Conservation (phyloP, 1,284 basidiomycete genomes). For the Melampsora americana region DNA sequence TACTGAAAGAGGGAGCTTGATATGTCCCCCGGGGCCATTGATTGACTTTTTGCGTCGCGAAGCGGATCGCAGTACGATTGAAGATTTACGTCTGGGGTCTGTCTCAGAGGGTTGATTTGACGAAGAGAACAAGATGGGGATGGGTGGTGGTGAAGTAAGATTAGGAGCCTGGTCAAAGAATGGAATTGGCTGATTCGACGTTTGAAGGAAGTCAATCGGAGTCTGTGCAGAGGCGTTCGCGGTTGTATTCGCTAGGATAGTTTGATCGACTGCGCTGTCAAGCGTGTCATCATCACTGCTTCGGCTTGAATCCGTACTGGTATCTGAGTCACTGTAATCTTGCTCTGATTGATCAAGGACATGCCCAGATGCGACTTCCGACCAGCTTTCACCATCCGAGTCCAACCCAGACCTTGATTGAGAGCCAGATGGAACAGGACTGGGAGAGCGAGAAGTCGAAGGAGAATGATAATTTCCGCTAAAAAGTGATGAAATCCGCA, state of each 20-base stretch:
- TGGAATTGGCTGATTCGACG: conserved; percentile 31
- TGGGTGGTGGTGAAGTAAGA: conserved; percentile 23
- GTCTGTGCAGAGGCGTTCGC: conserved; percentile 35
- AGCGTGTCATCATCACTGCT: conserved; percentile 7
- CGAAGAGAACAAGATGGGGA: conserved; percentile 20
- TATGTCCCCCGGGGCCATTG: neutral
- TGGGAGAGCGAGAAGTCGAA: conserved; percentile 18
- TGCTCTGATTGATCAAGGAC: conserved; percentile 15
- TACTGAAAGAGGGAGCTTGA: conserved; percentile 25
- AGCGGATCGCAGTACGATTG: neutral
- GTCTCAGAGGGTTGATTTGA: neutral
- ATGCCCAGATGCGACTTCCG: neutral
- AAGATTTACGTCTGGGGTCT: neutral
- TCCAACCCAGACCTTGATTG: neutral
- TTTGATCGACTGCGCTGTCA: conserved; percentile 4
- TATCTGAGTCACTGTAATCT: conserved; percentile 24
- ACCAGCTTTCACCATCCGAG: conserved; percentile 20
- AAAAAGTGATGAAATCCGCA: conserved; percentile 31
- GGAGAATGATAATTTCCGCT: conserved; percentile 7
- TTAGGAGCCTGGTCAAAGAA: conserved; percentile 40
- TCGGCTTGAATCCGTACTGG: conserved; percentile 8
- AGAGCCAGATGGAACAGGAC: neutral
- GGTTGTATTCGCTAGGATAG: conserved; percentile 35
- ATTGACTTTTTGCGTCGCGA: conserved; percentile 19
- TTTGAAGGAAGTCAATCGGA: conserved; percentile 33